Base-by-base conservation (phyloP, 768 basidiomycete species). In the Phaeotremella skinneri region DNA sequence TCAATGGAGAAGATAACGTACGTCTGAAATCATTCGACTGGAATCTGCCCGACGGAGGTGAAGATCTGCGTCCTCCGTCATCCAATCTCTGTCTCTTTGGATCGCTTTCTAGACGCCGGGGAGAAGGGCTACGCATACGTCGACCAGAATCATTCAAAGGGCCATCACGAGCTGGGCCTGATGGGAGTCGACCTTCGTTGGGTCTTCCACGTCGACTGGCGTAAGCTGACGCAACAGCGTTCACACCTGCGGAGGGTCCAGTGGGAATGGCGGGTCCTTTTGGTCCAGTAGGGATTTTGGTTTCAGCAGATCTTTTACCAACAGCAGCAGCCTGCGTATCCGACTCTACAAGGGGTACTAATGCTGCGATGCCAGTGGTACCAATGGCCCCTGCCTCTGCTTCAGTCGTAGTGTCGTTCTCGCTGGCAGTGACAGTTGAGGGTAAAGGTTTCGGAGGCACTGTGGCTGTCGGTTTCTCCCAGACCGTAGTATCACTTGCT, bases 11-110 rank as follows among this genome's bases (percentile, higher is more conserved):
- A 42, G 21, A 32, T 17, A 63, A 63, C 62, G 56, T 63, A 63
- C 62, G 52, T 63, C 62, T 63, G 50, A 20, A 45, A 23, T 62
- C 52, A 20, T 56, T 23, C 43, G 43, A 13, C 23, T 45, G 11
- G 43, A 45, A 45, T 13, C 43, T 13, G 17, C 34, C 34, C 17
- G 34, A 17, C 7, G 34, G 9, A 7, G 34, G 34, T 7, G 34
- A 17, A 17, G 34, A 37, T 37, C 34, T 37, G 34, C 34, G 34
- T 7, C 34, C 34, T 17, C 34, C 30, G 49, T 62, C 50, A 21
- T 58, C 61, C 3, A 37, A 20, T 23, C 31, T 63, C 34, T 58
- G 58, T 17, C 57, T 49, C 31, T 63, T 63, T 20, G 50, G 31
- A 27, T 55, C 62, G 17, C 31, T 29, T 14, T 29, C 0, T 20